Evolutionary conservation across 2,329 filamentous ascomycete species (phyloP).

Genomic region (Phoma herbarum): DNA sequence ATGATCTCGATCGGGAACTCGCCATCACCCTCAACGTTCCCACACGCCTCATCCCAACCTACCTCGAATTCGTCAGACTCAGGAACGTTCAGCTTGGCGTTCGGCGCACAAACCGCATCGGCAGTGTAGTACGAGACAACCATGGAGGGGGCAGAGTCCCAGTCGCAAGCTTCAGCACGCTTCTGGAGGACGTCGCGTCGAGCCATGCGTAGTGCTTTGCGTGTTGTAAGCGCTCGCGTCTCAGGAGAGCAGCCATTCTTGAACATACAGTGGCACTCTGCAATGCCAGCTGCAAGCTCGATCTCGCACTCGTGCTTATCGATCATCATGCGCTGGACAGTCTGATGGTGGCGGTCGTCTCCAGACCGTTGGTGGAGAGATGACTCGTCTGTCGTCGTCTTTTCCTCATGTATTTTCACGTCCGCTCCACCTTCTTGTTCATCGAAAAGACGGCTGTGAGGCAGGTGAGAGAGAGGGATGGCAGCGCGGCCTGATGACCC

Average conservation of each 20-base stretch:
- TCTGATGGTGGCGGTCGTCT: slow-evolving; percentile 17
- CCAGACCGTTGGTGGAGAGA: too few species aligned
- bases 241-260: slow-evolving; percentile 25
- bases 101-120: slow-evolving; percentile 51
- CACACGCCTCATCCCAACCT: slow-evolving; percentile 49
- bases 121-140: slow-evolving; percentile 53
- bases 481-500: too few species aligned
- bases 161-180: slow-evolving; percentile 47
- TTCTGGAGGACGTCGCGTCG: slow-evolving; percentile 43
- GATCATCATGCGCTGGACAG: slow-evolving; percentile 34
- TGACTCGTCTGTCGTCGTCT: slow-evolving; percentile 4
- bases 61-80: slow-evolving; percentile 50
- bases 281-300: slow-evolving; percentile 25
- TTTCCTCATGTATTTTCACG: too few species aligned
- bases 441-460: too few species aligned
- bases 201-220: slow-evolving; percentile 45
- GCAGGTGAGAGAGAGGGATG: too few species aligned
- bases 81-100: slow-evolving; percentile 36
- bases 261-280: slow-evolving; percentile 37
- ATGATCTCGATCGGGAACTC: slow-evolving; percentile 55
- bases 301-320: slow-evolving; percentile 45
- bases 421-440: too few species aligned
- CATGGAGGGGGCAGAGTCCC: slow-evolving; percentile 53
- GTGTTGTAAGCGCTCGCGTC: slow-evolving; percentile 40
- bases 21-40: slow-evolving; percentile 55